Percentiles rank a stretch among this genome's conserved stretches.
These are phyloP conservation scores for Saccharomycopsis fermentans DNA, from an alignment of 805 yeast genomes.

Conservation along the genomic window DNA sequence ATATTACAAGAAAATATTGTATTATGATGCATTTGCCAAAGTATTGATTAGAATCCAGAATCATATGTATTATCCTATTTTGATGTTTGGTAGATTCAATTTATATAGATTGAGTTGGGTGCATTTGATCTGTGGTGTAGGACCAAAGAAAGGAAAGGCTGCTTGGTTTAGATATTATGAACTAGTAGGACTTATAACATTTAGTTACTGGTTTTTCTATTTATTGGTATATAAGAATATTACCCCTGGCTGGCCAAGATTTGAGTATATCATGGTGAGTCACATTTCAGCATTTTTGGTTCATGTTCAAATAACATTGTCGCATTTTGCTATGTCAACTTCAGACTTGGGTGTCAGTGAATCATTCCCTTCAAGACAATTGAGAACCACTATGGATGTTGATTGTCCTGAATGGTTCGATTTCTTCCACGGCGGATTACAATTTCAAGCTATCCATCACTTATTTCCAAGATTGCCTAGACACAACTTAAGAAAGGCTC, in stretches of 20 bases:
- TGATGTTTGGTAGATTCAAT: constrained; percentile 78
- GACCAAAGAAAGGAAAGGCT: constrained; percentile 73
- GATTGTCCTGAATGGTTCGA: constrained; percentile 92
- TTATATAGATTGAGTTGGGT: constrained; percentile 74
- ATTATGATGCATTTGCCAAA: constrained; percentile 60
- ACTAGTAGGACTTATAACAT: constrained; percentile 54
- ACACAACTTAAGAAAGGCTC: constrained; percentile 72
- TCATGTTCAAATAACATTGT: constrained; percentile 85
- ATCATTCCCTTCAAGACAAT: constrained; percentile 67
- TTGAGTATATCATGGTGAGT: constrained; percentile 56
- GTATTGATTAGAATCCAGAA: constrained; percentile 53
- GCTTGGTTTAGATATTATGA: constrained; percentile 83
- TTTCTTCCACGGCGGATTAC: constrained; percentile 84
- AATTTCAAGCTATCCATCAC: constrained; percentile 86
- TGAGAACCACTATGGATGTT: constrained; percentile 91
- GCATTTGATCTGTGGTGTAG: constrained; percentile 62
- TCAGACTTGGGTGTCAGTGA: constrained; percentile 76
- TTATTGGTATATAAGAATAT: constrained; percentile 41
- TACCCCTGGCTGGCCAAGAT: constrained; percentile 42
- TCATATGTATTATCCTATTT: constrained; percentile 64
- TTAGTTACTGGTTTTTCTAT: constrained; percentile 78
- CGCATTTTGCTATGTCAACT: constrained; percentile 92
- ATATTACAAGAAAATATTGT: constrained; percentile 57
- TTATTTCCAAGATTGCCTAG: constrained; percentile 83
- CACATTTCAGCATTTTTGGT: constrained; percentile 81